These are phyloP conservation scores for Rutstroemia sp. DNA, from an alignment of 2,329 filamentous ascomycete genomes.

Conservation along the genomic window DNA sequence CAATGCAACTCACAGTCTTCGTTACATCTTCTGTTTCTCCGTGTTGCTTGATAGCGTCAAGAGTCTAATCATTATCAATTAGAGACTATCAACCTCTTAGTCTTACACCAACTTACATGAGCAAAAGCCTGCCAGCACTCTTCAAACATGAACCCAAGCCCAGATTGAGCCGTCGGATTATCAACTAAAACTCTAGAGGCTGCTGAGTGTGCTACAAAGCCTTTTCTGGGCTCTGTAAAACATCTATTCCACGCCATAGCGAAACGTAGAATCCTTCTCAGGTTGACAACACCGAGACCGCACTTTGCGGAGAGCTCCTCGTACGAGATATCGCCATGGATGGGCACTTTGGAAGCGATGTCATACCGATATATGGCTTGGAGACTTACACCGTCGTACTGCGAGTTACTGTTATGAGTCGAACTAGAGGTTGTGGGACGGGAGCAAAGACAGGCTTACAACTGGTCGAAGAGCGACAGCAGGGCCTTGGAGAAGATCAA, in stretches of 20 bases:
- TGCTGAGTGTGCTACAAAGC: background rate
- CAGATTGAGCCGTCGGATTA: background rate
- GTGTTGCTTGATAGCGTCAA: background rate
- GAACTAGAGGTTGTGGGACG: too few relatives aligned
- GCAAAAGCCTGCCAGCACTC: background rate
- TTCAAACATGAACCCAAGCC: background rate
- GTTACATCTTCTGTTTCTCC: background rate
- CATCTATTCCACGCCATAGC: background rate
- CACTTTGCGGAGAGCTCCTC: background rate
- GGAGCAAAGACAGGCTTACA: background rate
- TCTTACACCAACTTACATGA: background rate
- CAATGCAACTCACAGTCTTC: background rate
- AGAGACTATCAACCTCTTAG: background rate
- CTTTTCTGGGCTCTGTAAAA: background rate
- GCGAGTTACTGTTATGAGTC: background rate
- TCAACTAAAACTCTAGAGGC: background rate
- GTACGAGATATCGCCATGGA: background rate
- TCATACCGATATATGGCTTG: background rate
- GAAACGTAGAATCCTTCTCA: background rate
- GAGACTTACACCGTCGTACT: slow-evolving; percentile 1
- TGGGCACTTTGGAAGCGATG: background rate
- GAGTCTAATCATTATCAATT: background rate
- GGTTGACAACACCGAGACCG: background rate
- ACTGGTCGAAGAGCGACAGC: background rate
- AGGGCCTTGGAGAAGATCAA: background rate